A percentile compares a stretch with the other conserved stretches of the same genome.
Conservation (phyloP, 2,329 filamentous ascomycete genomes). For the Lachnellula hyalina region DNA sequence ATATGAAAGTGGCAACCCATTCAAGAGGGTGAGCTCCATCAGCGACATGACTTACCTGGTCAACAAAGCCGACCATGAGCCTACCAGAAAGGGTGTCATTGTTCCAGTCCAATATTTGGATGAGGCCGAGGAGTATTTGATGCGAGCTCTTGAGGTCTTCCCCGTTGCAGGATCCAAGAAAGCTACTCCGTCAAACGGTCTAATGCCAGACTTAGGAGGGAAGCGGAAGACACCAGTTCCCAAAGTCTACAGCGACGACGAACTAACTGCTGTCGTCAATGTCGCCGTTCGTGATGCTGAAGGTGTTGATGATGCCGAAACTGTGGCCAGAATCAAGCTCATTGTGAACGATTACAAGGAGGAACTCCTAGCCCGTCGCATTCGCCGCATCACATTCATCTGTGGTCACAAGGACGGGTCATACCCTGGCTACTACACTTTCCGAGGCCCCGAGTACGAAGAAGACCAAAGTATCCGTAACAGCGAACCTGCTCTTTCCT, state of each 20-base stretch:
- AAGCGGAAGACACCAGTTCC: constrained; percentile 58
- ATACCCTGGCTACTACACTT: constrained; percentile 96
- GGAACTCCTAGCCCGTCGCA: constrained; percentile 72
- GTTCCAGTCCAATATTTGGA: constrained; percentile 91
- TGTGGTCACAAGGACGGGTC: constrained; percentile 91
- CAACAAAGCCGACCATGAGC: constrained; percentile 68
- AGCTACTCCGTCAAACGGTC: constrained; percentile 48
- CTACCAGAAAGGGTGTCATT: constrained; percentile 85
- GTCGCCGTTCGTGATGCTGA: constrained; percentile 87
- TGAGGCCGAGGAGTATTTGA: constrained; percentile 82
- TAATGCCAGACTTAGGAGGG: constrained; percentile 67
- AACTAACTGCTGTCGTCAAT: constrained; percentile 88
- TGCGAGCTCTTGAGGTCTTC: constrained; percentile 79
- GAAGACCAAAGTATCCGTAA: constrained; percentile 97
- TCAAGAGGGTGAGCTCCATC: constrained; percentile 87
- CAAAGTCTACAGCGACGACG: constrained; percentile 59
- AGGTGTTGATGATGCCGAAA: constrained; percentile 74
- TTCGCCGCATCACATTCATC: constrained; percentile 92
- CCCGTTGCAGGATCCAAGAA: constrained; percentile 53
- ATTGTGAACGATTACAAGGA: constrained; percentile 78
- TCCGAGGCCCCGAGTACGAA: constrained; percentile 83
- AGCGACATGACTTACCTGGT: constrained; percentile 92
- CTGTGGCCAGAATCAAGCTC: constrained; percentile 66
- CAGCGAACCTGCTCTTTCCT: constrained; percentile 91
- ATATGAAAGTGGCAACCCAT: constrained; percentile 53